Evolutionary conservation across 495 filamentous ascomycete species (phyloP).

Genomic region (Podospora conica): DNA sequence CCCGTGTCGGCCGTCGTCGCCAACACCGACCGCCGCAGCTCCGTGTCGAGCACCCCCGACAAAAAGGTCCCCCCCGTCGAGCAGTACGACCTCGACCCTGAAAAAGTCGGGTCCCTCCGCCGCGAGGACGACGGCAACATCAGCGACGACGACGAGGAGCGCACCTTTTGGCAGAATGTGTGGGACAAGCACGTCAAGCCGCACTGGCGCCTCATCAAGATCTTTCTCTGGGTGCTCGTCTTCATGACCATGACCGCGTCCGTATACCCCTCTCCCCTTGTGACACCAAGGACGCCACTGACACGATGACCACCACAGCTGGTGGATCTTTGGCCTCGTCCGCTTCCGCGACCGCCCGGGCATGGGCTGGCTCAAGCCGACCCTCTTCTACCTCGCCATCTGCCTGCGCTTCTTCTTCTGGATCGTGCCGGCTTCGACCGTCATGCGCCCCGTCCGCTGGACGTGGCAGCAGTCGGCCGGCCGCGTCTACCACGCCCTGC

Average conservation of each 20-base stretch:
- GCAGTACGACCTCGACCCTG: constrained; percentile 19
- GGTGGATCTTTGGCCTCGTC: constrained; percentile 82
- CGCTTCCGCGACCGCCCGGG: constrained; percentile 66
- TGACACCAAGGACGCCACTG: too few relatives aligned
- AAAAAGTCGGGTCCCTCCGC: constrained; percentile 23
- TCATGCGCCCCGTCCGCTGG: constrained; percentile 57
- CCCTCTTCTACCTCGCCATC: constrained; percentile 72
- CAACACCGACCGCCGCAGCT: not conserved
- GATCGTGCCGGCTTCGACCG: constrained; percentile 60
- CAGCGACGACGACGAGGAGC: not conserved
- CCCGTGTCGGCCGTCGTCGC: not conserved
- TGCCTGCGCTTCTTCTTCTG: constrained; percentile 66
- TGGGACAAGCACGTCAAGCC: not conserved
- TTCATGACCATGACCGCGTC: constrained; percentile 23
- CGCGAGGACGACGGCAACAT: not conserved
- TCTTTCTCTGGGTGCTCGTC: constrained; percentile 5
- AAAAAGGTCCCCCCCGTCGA: constrained; percentile 7
- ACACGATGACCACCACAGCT: constrained; percentile 25
- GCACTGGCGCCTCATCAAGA: constrained; percentile 8
- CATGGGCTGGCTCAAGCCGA: constrained; percentile 77
- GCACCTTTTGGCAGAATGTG: not conserved
- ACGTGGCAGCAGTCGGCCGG: constrained; percentile 60
- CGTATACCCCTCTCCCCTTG: constrained; percentile 6
- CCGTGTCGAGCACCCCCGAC: not conserved
- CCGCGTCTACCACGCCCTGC: constrained; percentile 48